Evolutionary conservation across 305 asterid species (phyloP).

Genomic region (Andrographis paniculata): DNA sequence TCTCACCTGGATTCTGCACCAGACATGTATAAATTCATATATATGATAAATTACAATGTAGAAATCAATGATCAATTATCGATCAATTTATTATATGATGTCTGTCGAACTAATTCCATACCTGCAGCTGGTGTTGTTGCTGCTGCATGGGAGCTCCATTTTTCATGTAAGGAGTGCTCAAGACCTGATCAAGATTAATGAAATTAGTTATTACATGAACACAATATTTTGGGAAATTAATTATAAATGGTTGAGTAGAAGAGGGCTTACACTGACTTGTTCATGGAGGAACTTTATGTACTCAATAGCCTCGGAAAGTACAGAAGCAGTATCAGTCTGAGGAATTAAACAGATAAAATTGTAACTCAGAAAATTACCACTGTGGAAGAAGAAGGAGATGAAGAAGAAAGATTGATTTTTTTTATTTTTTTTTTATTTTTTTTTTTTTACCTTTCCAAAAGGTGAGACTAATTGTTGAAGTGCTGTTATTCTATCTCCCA

Average conservation of each 20-base stretch:
- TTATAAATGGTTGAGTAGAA: not conserved
- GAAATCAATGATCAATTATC: too few relatives aligned
- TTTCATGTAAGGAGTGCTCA: slow-evolving; percentile 83
- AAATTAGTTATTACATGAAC: too few relatives aligned
- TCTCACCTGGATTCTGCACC: slow-evolving; percentile 42
- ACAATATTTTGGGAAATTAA: not conserved
- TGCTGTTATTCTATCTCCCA: slow-evolving; percentile 99
- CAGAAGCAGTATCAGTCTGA: slow-evolving; percentile 99
- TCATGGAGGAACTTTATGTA: slow-evolving; percentile 86
- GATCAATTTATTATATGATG: slow-evolving; percentile 18
- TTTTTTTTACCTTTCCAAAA: slow-evolving; percentile 75
- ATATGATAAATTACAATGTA: too few relatives aligned
- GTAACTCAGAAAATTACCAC: not conserved
- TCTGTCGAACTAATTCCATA: too few relatives aligned
- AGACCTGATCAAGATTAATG: slow-evolving; percentile 45
- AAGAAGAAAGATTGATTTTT: slow-evolving; percentile 6
- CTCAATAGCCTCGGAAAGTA: slow-evolving; percentile 85
- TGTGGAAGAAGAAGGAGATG: slow-evolving; percentile 3
- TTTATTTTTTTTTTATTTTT: not conserved
- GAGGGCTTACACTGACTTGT: slow-evolving; percentile 73
- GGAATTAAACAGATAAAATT: not conserved
- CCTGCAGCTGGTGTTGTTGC: slow-evolving; percentile 58
- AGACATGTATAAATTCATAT: too few relatives aligned
- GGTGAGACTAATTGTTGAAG: slow-evolving; percentile 99
- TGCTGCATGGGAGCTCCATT: slow-evolving; percentile 66